Conservation (phyloP, 208 protist genomes). For the Vickermania ingenoplastis region DNA sequence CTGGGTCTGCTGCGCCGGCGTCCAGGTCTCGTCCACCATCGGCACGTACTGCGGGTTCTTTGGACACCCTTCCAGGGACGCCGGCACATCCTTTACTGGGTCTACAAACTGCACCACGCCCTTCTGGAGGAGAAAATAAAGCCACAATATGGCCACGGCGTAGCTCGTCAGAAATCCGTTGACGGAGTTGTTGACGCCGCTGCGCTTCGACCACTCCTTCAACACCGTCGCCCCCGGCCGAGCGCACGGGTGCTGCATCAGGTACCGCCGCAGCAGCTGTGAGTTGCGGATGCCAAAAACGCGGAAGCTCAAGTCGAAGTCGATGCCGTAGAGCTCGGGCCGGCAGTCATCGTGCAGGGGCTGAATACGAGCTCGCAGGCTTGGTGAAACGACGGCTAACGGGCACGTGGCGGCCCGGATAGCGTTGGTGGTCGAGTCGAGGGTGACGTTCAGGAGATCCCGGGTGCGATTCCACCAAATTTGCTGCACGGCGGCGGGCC, state of each 20-base stretch:
- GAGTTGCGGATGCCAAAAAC: slow-evolving; percentile 88
- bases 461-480: slow-evolving; percentile 79
- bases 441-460: slow-evolving; percentile 58
- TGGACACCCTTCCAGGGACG: slow-evolving; percentile 29
- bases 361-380: slow-evolving; percentile 51
- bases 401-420: slow-evolving; percentile 46
- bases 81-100: slow-evolving; percentile 53
- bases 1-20: slow-evolving; percentile 14
- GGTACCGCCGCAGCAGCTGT: slow-evolving; percentile 67
- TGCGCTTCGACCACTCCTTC: slow-evolving; percentile 88
- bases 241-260: slow-evolving; percentile 69
- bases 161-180: slow-evolving; percentile 88
- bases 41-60: slow-evolving; percentile 34
- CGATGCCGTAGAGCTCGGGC: slow-evolving; percentile 77
- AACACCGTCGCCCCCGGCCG: slow-evolving; percentile 76
- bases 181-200: slow-evolving; percentile 84
- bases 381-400: slow-evolving; percentile 28
- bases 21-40: slow-evolving; percentile 30
- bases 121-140: slow-evolving; percentile 85
- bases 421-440: slow-evolving; percentile 52
- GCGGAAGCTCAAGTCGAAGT: slow-evolving; percentile 87
- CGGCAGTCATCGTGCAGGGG: slow-evolving; percentile 76
- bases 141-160: slow-evolving; percentile 88
- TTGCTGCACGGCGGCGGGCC: slow-evolving; percentile 50
- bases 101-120: slow-evolving; percentile 66